Base-by-base conservation (phyloP, 768 basidiomycete species). In the Daedaleopsis sinensis region DNA sequence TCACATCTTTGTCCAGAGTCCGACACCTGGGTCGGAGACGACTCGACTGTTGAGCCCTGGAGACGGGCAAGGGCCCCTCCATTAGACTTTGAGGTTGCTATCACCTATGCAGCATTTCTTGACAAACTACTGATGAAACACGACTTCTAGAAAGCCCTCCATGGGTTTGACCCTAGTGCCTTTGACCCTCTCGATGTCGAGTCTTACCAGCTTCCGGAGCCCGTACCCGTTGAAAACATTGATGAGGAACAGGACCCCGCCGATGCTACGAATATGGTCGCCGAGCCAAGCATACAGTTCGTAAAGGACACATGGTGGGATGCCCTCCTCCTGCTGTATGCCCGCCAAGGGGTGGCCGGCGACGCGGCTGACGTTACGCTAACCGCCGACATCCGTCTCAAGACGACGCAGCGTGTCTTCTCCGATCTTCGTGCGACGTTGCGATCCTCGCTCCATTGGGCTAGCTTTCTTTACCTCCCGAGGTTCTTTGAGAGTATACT, bases 271-370 rank as follows among this genome's bases (percentile, higher is more conserved):
- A 51, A 16, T 19, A 35, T 72, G 23, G 62, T 55, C 39, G 38
- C 75, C 43, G 82, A 85, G 62, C 90, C 90, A 7, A 88, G 88
- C 11, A 73, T 89, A 37, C 79, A 81, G 49, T 90, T 89, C 72
- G 77, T 79, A 13, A 86, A 88, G 55, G 85, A 88, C 74, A 85
- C 84, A 19, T 91, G 90, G 90, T 93, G 88, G 86, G 91, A 91
- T 67, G 84, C 82, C 6, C 78, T 91, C 18, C 73, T 90, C 38
- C 74, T 76, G 42, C 68, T 87, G 35, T 90, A 90, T 70, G 44
- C 62, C 61, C 55, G 11, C 37, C 38, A 38, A 19, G 21, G 10
- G 46, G 32, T 24, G n/a, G n/a, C n/a, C n/a, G n/a, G n/a, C n/a
- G n/a, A n/a, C n/a, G n/a, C n/a, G n/a, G 23, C n/a, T 36, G 44